These are phyloP conservation scores for Teratosphaeria gauchensis DNA, from an alignment of 2,329 filamentous ascomycete species.

Conservation along the genomic window DNA sequence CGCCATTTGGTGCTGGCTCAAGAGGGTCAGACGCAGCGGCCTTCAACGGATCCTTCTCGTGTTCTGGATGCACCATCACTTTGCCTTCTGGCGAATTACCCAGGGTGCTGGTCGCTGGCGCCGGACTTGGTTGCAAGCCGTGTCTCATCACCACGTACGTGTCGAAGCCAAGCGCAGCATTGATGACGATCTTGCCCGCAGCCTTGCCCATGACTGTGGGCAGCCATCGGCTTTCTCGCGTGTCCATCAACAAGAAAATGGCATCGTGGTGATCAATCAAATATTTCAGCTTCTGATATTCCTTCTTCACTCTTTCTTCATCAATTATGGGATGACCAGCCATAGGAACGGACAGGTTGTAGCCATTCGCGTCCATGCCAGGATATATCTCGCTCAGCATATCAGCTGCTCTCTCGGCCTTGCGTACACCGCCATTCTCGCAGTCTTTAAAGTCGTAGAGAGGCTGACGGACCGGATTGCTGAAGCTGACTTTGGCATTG, in stretches of 20 bases:
- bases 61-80: constrained; percentile 12
- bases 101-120: constrained; percentile 11
- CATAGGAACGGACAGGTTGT: constrained; percentile 86
- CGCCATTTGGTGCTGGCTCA: background rate
- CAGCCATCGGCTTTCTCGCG: constrained; percentile 86
- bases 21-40: constrained; percentile 14
- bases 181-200: constrained; percentile 88
- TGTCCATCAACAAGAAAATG: constrained; percentile 98
- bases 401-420: constrained; percentile 71
- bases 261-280: constrained; percentile 80
- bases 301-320: constrained; percentile 55
- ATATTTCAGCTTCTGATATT: constrained; percentile 65
- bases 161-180: constrained; percentile 91
- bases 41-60: constrained; percentile 11
- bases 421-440: constrained; percentile 69
- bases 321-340: constrained; percentile 80
- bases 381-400: constrained; percentile 81
- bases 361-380: constrained; percentile 70
- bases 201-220: constrained; percentile 95
- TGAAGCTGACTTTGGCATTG: constrained; percentile 86
- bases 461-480: constrained; percentile 90
- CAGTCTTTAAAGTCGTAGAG: constrained; percentile 88
- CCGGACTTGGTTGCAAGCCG: constrained; percentile 47
- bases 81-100: constrained; percentile 13
- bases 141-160: constrained; percentile 97